Evolutionary conservation across 1,284 basidiomycete species (phyloP).

Genomic region (Leucoagaricus sp.): DNA sequence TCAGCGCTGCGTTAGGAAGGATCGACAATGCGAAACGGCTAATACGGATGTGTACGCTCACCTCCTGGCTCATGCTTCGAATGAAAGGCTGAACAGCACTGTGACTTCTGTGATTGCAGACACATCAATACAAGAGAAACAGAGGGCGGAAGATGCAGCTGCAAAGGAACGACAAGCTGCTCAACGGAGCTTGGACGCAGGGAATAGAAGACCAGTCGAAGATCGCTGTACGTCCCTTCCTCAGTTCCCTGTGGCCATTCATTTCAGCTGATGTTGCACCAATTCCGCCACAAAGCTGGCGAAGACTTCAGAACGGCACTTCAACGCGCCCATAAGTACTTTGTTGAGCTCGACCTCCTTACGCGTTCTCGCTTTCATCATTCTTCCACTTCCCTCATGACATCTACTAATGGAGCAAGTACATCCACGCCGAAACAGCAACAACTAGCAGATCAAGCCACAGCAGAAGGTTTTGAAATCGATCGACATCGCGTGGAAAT

Average conservation of each 20-base stretch:
- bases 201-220: constrained; percentile 36
- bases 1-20: constrained; percentile 69
- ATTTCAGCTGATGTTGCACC: constrained; percentile 2
- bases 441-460: constrained; percentile 28
- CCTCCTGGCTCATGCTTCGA: constrained; percentile 20
- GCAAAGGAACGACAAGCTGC: constrained; percentile 39
- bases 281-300: constrained; percentile 22
- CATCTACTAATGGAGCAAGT: no score
- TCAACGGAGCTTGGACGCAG: constrained; percentile 29
- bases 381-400: constrained; percentile 48
- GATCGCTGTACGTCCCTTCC: constrained; percentile 40
- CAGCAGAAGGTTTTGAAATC: constrained; percentile 45
- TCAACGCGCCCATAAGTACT: constrained; percentile 56
- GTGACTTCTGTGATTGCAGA: background rate
- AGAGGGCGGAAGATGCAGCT: constrained; percentile 15
- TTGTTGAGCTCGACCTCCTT: constrained; percentile 55
- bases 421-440: constrained; percentile 27
- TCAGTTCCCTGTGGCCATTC: background rate
- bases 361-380: constrained; percentile 37
- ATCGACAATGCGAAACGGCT: constrained; percentile 66
- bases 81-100: background rate
- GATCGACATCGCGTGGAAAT: constrained; percentile 60
- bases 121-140: background rate
- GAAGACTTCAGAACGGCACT: constrained; percentile 74
- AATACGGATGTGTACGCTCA: constrained; percentile 63